A percentile compares a stretch with the other conserved stretches of the same genome.
Evolutionary conservation across 371 early-diverging fungal genomes (phyloP).

Genomic region (Rhizopus microsporus): DNA sequence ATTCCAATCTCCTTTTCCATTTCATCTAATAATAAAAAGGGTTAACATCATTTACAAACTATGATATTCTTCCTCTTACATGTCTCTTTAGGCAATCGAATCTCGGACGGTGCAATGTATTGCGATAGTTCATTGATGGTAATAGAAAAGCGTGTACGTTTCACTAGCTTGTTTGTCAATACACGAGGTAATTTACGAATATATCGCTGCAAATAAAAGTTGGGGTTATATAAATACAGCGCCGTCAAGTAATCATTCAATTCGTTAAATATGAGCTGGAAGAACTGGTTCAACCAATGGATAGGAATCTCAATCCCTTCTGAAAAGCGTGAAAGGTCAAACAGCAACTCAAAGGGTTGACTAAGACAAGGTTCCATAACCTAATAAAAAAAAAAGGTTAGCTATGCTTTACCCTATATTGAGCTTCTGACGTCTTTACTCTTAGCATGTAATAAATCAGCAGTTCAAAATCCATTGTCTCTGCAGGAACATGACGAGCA

Average conservation of each 20-base stretch:
- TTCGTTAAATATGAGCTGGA: constrained; percentile 67
- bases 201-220: constrained; percentile 56
- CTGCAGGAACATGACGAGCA: constrained; percentile 63
- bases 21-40: constrained; percentile 40
- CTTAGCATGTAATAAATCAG: constrained; percentile 67
- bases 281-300: constrained; percentile 71
- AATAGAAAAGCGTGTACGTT: constrained; percentile 58
- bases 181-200: constrained; percentile 44
- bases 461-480: constrained; percentile 77
- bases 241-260: constrained; percentile 43
- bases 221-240: constrained; percentile 65
- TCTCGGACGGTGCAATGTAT: constrained; percentile 62
- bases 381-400: constrained; percentile 26
- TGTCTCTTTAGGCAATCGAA: constrained; percentile 73
- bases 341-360: constrained; percentile 73
- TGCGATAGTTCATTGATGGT: constrained; percentile 62
- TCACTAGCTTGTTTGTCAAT: constrained; percentile 54
- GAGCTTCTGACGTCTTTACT: constrained; percentile 31
- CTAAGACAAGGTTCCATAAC: constrained; percentile 52
- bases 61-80: constrained; percentile 29
- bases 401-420: constrained; percentile 56
- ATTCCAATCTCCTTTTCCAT: constrained; percentile 64
- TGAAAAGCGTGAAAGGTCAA: constrained; percentile 77
- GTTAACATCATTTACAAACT: background rate
- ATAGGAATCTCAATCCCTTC: constrained; percentile 72